Base-by-base conservation (phyloP, 2,329 filamentous ascomycete genomes). In the Colletotrichum phormii region DNA sequence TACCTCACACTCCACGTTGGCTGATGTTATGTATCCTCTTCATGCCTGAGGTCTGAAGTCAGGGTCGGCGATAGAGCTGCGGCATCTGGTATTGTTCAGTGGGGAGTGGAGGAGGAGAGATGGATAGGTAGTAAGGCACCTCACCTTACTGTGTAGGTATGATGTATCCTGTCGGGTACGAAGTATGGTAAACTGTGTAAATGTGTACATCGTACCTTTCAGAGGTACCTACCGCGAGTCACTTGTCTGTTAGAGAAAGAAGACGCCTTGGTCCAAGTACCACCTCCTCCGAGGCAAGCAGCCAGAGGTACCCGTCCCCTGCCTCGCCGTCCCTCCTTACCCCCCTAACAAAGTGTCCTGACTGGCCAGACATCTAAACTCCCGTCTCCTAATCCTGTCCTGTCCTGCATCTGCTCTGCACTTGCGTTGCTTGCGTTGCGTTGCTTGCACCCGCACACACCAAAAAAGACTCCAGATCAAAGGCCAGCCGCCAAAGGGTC, bases 341-440 rank as follows among this genome's bases (percentile, higher is more conserved):
- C 13, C 2, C 53, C 64, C 53, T 42, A 66, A 66, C 64, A 37
- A 64, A 54, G n/a, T 26, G 31, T 54, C 61, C 61, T 54, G 31
- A 64, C 61, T 64, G 61, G 61, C 61, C 49, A 53, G 61, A 24
- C 46, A 26, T 63, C 60, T 53, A 46, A 64, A 53, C 46, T 54
- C 46, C 46, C 31, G 46, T 37, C 61, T 63, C 37, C 57, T 42
- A 24, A 42, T 29, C 24, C 29, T 35, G 33, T 35, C 33, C 42
- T 49, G 42, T 49, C 42, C 42, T 60, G 54, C 54, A 46, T 42
- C 42, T 62, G 54, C 54, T 60, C 57, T 67, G 55, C 37, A 46
- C 22, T 53, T 59, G 35, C 51, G n/a, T 55, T 55, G 53, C 26
- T 55, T 31, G 24, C 53, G 53, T 55, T 31, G 24, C 53, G 18